phyloP scores from a whole-genome alignment of 108 stramenopile genomes.

The Cylindrotheca fusiformis region DNA sequence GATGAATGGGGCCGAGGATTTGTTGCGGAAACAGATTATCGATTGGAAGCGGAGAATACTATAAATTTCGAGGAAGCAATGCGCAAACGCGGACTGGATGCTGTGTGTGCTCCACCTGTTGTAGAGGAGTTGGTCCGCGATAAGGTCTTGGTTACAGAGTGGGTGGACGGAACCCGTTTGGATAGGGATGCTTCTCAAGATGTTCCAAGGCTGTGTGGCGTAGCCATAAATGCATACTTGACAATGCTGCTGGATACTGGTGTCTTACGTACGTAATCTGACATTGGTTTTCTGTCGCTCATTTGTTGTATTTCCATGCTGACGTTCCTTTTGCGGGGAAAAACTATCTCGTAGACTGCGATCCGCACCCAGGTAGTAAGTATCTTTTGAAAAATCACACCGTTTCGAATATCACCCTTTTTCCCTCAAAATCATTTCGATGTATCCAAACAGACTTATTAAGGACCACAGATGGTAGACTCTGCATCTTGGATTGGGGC shows the following conservation, averaged over 20 bases:
- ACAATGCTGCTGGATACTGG: constrained; percentile 85
- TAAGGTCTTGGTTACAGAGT: constrained; percentile 86
- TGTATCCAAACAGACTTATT: constrained; percentile 66
- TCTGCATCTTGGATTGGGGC: constrained; percentile 89
- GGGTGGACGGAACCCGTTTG: constrained; percentile 88
- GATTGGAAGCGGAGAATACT: constrained; percentile 77
- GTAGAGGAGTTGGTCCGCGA: constrained; percentile 58
- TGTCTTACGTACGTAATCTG: constrained; percentile 21
- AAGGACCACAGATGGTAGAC: constrained; percentile 75
- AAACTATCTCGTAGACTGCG: background rate
- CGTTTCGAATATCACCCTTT: too few relatives aligned
- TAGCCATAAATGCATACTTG: constrained; percentile 83
- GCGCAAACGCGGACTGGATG: constrained; percentile 66
- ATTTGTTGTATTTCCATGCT: too few relatives aligned
- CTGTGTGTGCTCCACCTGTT: constrained; percentile 78
- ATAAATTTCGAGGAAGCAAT: constrained; percentile 65
- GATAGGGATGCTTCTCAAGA: constrained; percentile 63
- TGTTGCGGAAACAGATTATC: constrained; percentile 89
- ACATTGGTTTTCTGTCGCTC: background rate
- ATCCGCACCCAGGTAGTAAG: constrained; percentile 1
- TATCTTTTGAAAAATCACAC: background rate
- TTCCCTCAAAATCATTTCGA: too few relatives aligned
- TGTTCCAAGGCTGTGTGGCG: constrained; percentile 78
- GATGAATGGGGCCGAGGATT: constrained; percentile 92
- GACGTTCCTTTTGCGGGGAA: too few relatives aligned